Evolutionary conservation across 2,329 filamentous ascomycete genomes (phyloP).

Genomic region (Fusarium sp.): DNA sequence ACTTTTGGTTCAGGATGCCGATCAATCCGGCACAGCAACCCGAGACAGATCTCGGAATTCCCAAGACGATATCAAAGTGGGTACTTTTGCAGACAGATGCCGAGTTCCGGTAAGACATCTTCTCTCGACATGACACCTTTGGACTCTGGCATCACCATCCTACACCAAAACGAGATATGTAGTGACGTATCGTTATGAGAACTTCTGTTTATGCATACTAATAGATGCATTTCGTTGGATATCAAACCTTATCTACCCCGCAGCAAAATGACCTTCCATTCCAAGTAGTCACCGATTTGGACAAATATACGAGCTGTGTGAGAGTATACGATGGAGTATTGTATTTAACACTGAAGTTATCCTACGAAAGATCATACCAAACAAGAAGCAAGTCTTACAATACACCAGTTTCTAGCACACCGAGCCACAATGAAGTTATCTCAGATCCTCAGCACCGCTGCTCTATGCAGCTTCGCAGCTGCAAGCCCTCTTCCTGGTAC

Average conservation of each 20-base stretch:
- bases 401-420: not conserved
- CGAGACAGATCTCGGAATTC: not conserved
- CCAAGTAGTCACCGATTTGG: not conserved
- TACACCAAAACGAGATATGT: not conserved
- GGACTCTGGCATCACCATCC: not conserved
- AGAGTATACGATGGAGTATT: not conserved
- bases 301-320: not conserved
- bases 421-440: not conserved
- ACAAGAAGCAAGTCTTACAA: not conserved
- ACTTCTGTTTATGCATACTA: not conserved
- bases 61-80: not conserved
- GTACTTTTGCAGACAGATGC: not conserved
- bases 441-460: not conserved
- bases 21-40: not conserved
- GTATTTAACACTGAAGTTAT: not conserved
- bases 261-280: not conserved
- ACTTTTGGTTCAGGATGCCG: not conserved
- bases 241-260: not conserved
- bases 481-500: not conserved
- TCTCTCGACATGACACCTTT: not conserved
- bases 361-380: rapidly evolving
- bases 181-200: not conserved
- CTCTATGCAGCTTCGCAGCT: not conserved
- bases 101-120: not conserved
- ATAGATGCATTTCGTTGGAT: not conserved